Percentiles rank a stretch among this genome's conserved stretches.
These are phyloP conservation scores for Boechera retrofracta DNA, from an alignment of 345 rosid genomes.

Conservation along the genomic window DNA sequence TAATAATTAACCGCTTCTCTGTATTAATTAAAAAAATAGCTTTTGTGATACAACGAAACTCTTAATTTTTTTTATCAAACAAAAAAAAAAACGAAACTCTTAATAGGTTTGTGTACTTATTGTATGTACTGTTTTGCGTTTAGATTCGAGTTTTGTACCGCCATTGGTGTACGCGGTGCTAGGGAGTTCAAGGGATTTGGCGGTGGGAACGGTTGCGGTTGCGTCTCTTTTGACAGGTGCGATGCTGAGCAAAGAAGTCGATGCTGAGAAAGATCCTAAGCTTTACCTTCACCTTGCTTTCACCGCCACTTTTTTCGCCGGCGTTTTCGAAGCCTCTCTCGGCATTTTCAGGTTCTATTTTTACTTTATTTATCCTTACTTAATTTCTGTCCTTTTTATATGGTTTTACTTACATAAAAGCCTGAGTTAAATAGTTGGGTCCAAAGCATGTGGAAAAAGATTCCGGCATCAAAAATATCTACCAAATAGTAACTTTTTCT, in stretches of 20 bases:
- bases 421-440: background rate
- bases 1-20: background rate
- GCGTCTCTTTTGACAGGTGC: slow-evolving; percentile 75
- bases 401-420: background rate
- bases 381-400: background rate
- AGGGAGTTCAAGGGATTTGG: slow-evolving; percentile 94
- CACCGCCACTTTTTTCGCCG: slow-evolving; percentile 89
- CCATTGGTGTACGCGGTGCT: slow-evolving; percentile 92
- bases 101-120: background rate
- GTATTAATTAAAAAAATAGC: too few species aligned
- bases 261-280: slow-evolving; percentile 60
- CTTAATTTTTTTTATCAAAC: too few species aligned
- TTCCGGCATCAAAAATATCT: slow-evolving; percentile 8
- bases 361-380: background rate
- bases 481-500: slow-evolving; percentile 27
- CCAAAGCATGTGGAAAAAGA: slow-evolving; percentile 23
- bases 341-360: slow-evolving; percentile 76
- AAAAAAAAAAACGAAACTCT: too few species aligned
- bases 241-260: slow-evolving; percentile 77
- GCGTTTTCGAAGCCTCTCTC: slow-evolving; percentile 79
- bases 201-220: slow-evolving; percentile 93
- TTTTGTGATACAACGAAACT: background rate
- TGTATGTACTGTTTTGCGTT: background rate
- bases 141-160: slow-evolving; percentile 96
- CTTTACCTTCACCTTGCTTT: slow-evolving; percentile 77